These are phyloP conservation scores for Coemansia sp. DNA, from an alignment of 192 early-diverging fungal species.

Conservation along the genomic window DNA sequence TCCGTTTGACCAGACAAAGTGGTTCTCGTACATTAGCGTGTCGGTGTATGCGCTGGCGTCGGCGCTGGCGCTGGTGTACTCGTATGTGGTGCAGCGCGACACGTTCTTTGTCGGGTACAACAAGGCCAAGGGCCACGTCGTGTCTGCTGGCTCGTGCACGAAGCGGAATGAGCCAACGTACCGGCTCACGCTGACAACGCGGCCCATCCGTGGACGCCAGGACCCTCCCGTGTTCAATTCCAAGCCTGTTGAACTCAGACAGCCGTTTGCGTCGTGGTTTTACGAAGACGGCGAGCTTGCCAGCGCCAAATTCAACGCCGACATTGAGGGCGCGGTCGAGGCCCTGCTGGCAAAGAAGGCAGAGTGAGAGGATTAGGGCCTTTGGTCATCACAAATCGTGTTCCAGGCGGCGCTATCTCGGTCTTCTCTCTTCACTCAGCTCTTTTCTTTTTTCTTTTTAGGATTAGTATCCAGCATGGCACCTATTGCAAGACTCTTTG, in stretches of 20 bases:
- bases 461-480: slow-evolving; percentile 14
- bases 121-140: slow-evolving; percentile 54
- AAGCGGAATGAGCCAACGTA: slow-evolving; percentile 56
- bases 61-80: slow-evolving; percentile 55
- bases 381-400: no score
- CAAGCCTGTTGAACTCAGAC: slow-evolving; percentile 47
- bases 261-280: slow-evolving; percentile 63
- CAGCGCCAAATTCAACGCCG: slow-evolving; percentile 53
- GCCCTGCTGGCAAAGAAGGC: slow-evolving; percentile 53
- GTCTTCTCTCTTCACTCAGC: background rate
- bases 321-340: slow-evolving; percentile 51
- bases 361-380: slow-evolving; percentile 16
- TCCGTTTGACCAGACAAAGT: slow-evolving; percentile 62
- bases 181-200: slow-evolving; percentile 54
- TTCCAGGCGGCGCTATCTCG: background rate
- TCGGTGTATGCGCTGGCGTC: slow-evolving; percentile 51
- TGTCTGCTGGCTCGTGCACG: slow-evolving; percentile 55
- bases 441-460: slow-evolving; percentile 6
- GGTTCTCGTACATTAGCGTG: slow-evolving; percentile 60
- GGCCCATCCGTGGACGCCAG: slow-evolving; percentile 51
- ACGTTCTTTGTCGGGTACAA: slow-evolving; percentile 66
- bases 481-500: slow-evolving; percentile 57
- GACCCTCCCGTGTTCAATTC: slow-evolving; percentile 50
- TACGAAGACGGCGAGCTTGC: slow-evolving; percentile 65
- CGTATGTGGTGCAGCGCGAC: slow-evolving; percentile 62